A percentile compares a stretch with the other conserved stretches of the same genome.
Evolutionary conservation across 441 rosid genomes (phyloP).

Genomic region (Aleurites moluccanus): DNA sequence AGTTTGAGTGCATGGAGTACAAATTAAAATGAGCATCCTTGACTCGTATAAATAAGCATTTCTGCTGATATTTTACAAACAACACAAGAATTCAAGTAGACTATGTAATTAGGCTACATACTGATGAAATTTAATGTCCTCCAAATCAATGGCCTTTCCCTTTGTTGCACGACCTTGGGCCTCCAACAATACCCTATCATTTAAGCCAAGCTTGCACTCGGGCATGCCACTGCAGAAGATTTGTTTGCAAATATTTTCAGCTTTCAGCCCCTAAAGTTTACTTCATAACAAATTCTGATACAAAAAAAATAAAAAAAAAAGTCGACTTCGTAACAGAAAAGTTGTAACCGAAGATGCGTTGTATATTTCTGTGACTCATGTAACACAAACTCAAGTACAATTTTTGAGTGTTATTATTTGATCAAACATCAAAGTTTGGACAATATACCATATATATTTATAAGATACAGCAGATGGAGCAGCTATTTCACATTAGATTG

Average conservation of each 20-base stretch:
- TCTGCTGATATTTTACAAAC: neutral
- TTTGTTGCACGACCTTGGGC: conserved; percentile 92
- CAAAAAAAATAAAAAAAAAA: neutral
- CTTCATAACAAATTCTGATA: no score
- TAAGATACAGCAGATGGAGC: neutral
- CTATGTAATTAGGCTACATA: conserved; percentile 36
- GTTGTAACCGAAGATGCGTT: neutral
- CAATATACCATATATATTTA: neutral
- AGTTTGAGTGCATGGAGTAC: neutral
- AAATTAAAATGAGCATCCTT: conserved; percentile 24
- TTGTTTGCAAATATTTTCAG: conserved; percentile 1
- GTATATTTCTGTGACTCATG: neutral
- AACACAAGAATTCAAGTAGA: conserved; percentile 22
- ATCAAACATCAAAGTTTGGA: neutral
- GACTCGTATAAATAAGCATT: conserved; percentile 11
- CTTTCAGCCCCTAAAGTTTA: neutral
- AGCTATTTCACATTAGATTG: neutral
- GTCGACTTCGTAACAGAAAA: neutral
- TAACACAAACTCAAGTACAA: neutral
- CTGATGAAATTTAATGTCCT: conserved; percentile 96
- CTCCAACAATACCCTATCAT: conserved; percentile 88
- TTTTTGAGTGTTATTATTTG: neutral
- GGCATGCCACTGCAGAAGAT: conserved; percentile 85
- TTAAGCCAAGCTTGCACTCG: conserved; percentile 92
- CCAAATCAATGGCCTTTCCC: conserved; percentile 96